Conservation (phyloP, 2,329 filamentous ascomycete species). For the Sporothrix brunneoviolacea region DNA sequence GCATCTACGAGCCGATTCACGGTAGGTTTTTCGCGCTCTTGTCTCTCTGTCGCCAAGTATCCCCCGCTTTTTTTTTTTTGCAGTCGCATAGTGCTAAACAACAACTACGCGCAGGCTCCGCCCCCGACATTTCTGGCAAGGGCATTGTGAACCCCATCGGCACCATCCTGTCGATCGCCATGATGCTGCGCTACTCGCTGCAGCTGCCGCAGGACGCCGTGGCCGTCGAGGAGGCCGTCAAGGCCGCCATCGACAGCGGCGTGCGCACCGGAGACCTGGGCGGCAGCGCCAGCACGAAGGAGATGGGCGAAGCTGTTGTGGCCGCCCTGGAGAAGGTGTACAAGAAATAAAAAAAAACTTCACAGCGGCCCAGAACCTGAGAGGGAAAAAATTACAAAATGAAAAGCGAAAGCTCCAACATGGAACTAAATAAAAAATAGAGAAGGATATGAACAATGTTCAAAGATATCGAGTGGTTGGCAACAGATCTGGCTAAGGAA, state of each 20-base stretch:
- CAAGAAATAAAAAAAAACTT: constrained; percentile 26
- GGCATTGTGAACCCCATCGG: constrained; percentile 89
- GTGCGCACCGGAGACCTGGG: constrained; percentile 80
- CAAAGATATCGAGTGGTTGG: too few species aligned
- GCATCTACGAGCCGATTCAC: constrained; percentile 97
- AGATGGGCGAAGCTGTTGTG: constrained; percentile 73
- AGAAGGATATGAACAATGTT: too few species aligned
- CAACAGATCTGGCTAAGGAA: too few species aligned
- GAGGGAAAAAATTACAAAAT: not conserved
- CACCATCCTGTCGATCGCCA: constrained; percentile 83
- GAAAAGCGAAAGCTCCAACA: not conserved
- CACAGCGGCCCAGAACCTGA: too few species aligned
- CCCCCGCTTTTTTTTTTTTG: not conserved
- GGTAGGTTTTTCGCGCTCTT: constrained; percentile 39
- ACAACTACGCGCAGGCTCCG: too few species aligned
- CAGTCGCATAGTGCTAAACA: too few species aligned
- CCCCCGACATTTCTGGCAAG: constrained; percentile 87
- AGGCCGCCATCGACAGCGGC: constrained; percentile 70
- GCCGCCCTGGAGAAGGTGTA: constrained; percentile 66
- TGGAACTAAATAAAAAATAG: not conserved
- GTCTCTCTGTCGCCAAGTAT: not conserved
- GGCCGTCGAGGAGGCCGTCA: constrained; percentile 75
- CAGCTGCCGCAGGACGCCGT: constrained; percentile 69
- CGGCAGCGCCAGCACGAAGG: constrained; percentile 63
- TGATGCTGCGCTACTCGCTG: constrained; percentile 94